Percentiles rank a stretch among this genome's conserved stretches.
phyloP scores from a whole-genome alignment of 176 grass and related monocot genomes.

The Juncus inflexus region DNA sequence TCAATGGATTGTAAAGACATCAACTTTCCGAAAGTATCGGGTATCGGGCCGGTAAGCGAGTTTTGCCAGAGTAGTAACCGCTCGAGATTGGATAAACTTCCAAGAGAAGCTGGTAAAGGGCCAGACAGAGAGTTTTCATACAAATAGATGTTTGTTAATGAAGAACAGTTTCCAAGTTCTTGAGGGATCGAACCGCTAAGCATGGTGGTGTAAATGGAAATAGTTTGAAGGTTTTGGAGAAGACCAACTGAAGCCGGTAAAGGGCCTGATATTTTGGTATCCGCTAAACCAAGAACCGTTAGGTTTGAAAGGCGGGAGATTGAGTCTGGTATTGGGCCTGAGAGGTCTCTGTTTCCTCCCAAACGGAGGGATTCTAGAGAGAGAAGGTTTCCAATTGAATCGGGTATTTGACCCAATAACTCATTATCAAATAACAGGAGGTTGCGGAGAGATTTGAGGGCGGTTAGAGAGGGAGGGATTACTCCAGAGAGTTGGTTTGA shows the following conservation, averaged over 20 bases:
- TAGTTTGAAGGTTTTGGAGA: conserved; percentile 57
- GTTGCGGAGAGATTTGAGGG: conserved; percentile 34
- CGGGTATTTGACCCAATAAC: conserved; percentile 60
- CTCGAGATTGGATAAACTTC: conserved; percentile 47
- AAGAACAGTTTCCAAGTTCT: conserved; percentile 64
- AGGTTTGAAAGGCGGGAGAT: conserved; percentile 52
- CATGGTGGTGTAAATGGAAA: conserved; percentile 75
- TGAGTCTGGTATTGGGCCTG: conserved; percentile 52
- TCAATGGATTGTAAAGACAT: conserved; percentile 58
- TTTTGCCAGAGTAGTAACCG: conserved; percentile 96
- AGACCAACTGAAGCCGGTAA: conserved; percentile 55
- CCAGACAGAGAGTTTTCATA: conserved; percentile 90
- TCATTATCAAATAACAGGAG: conserved; percentile 74
- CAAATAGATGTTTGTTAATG: conserved; percentile 76
- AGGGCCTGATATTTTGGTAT: conserved; percentile 78
- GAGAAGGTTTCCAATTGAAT: conserved; percentile 50
- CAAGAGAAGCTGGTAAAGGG: conserved; percentile 49
- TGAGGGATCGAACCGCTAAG: conserved; percentile 71
- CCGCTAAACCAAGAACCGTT: conserved; percentile 69
- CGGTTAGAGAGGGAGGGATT: conserved; percentile 40
- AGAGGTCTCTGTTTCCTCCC: conserved; percentile 73
- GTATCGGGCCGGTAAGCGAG: conserved; percentile 71
- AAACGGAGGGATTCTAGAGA: conserved; percentile 60
- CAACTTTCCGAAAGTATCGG: conserved; percentile 69
- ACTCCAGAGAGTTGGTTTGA: conserved; percentile 64